Percentiles rank a stretch among this genome's conserved stretches.
Evolutionary conservation across 371 early-diverging fungal genomes (phyloP).

Genomic region (Fennellomyces sp.): DNA sequence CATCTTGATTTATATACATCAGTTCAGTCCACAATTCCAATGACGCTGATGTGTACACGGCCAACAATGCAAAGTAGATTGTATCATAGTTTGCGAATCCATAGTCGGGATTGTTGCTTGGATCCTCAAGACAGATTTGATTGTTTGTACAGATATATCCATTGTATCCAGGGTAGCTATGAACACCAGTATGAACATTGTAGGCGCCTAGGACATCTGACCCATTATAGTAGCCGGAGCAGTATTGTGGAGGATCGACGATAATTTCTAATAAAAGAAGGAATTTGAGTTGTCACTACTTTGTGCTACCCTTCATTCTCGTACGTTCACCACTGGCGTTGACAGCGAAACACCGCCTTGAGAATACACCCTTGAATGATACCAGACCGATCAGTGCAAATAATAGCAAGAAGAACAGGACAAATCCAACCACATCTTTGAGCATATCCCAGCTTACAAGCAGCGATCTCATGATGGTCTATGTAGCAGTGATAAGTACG

Average conservation of each 20-base stretch:
- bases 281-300: background rate
- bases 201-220: slow-evolving; percentile 42
- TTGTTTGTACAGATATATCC: slow-evolving; percentile 45
- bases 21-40: slow-evolving; percentile 64
- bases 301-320: background rate
- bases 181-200: slow-evolving; percentile 31
- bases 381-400: slow-evolving; percentile 60
- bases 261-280: slow-evolving; percentile 27
- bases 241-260: slow-evolving; percentile 50
- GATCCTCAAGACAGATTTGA: slow-evolving; percentile 53
- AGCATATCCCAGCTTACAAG: slow-evolving; percentile 58
- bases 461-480: slow-evolving; percentile 57
- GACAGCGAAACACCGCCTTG: slow-evolving; percentile 48
- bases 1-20: slow-evolving; percentile 58
- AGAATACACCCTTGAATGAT: slow-evolving; percentile 56
- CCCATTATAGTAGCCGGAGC: slow-evolving; percentile 60
- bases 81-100: slow-evolving; percentile 58
- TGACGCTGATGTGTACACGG: slow-evolving; percentile 56
- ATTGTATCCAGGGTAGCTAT: slow-evolving; percentile 33
- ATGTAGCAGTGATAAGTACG: background rate
- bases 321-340: slow-evolving; percentile 32
- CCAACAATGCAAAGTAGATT: slow-evolving; percentile 50
- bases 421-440: slow-evolving; percentile 53
- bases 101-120: slow-evolving; percentile 43
- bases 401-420: slow-evolving; percentile 59